Conservation (phyloP, 805 yeast species). For the Candida quercuum region DNA sequence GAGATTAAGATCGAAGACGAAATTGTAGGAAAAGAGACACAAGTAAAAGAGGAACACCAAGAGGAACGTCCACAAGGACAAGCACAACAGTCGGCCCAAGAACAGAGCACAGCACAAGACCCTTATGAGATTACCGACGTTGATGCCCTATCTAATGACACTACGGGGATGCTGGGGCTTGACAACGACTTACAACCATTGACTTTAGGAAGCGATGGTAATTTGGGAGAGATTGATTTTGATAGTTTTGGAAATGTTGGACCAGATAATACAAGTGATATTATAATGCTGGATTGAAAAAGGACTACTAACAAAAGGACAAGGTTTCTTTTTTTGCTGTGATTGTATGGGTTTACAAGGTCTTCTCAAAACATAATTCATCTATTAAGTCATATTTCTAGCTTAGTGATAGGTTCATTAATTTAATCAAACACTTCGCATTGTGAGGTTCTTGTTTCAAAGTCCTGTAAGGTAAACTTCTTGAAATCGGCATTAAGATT, state of each 20-base stretch:
- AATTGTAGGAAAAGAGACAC: neutral
- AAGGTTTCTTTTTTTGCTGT: no score
- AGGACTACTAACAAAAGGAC: no score
- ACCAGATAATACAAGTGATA: constrained; percentile 5
- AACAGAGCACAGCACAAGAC: neutral
- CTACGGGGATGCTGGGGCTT: constrained; percentile 2
- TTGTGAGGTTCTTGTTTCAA: neutral
- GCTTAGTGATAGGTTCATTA: neutral
- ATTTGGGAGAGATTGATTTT: constrained; percentile 10
- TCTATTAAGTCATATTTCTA: neutral
- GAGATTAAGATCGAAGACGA: constrained; percentile 2
- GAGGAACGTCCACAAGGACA: neutral
- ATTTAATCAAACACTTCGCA: neutral
- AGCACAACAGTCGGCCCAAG: neutral
- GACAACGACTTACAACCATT: constrained; percentile 3
- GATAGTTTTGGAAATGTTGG: constrained; percentile 8
- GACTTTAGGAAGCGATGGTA: constrained; percentile 5
- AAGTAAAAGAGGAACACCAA: neutral
- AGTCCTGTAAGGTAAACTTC: neutral
- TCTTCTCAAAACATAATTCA: no score
- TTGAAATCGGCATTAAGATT: constrained; percentile 9
- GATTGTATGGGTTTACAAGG: neutral
- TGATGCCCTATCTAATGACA: constrained; percentile 1
- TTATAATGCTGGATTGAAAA: constrained; percentile 11
- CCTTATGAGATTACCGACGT: neutral